Evolutionary conservation across 2,329 filamentous ascomycete genomes (phyloP).

Genomic region (Pseudogymnoascus sp.): DNA sequence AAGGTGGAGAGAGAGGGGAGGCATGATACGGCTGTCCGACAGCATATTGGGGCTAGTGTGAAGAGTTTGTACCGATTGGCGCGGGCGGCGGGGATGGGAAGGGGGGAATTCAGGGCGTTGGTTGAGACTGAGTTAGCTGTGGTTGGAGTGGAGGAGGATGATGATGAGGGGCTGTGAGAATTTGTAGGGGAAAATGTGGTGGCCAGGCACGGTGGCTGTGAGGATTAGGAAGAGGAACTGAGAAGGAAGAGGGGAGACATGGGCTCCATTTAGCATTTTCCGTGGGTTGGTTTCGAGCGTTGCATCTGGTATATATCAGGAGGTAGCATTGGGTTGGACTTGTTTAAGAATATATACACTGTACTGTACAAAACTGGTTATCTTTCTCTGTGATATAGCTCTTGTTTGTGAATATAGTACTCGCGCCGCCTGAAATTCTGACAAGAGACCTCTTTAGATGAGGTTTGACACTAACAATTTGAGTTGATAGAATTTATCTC

Average conservation of each 20-base stretch:
- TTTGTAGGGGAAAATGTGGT: neutral
- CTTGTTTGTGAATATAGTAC: neutral
- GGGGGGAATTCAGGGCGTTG: slow-evolving; percentile 67
- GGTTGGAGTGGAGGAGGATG: slow-evolving; percentile 54
- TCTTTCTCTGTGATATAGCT: neutral
- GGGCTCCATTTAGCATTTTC: neutral
- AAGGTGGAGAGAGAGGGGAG: slow-evolving; percentile 49
- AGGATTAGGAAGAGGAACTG: neutral
- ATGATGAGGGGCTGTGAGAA: neutral
- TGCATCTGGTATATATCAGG: neutral
- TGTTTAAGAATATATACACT: neutral
- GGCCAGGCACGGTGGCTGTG: neutral
- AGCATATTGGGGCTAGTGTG: slow-evolving; percentile 70
- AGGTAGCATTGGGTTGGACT: neutral
- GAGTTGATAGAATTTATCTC: neutral
- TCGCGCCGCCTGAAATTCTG: neutral
- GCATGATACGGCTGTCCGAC: slow-evolving; percentile 66
- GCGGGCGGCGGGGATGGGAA: slow-evolving; percentile 62
- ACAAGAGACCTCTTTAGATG: neutral
- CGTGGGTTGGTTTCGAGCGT: neutral
- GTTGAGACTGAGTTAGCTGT: slow-evolving; percentile 66
- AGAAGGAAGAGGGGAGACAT: neutral
- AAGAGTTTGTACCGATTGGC: slow-evolving; percentile 70
- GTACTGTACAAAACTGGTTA: neutral
- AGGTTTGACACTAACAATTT: neutral